phyloP scores from a whole-genome alignment of 441 rosid genomes.

The Lagerstroemia fauriei region DNA sequence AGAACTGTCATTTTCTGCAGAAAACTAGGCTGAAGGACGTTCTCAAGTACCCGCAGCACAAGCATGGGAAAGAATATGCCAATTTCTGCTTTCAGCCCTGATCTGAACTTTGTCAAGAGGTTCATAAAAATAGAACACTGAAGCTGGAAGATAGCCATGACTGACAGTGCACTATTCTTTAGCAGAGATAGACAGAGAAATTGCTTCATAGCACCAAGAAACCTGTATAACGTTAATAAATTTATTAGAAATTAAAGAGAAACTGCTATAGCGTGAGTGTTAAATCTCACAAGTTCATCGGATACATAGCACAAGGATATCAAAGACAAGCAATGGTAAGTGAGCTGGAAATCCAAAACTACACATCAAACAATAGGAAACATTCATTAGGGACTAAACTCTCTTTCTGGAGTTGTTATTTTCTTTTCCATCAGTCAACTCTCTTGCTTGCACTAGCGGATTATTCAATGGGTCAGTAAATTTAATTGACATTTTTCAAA shows the following conservation, averaged over 20 bases:
- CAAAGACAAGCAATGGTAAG: background rate
- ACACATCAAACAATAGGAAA: background rate
- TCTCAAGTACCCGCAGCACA: constrained; percentile 91
- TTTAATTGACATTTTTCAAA: background rate
- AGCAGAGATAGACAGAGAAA: constrained; percentile 85
- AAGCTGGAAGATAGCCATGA: constrained; percentile 95
- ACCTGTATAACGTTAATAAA: constrained; percentile 53
- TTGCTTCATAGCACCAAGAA: constrained; percentile 82
- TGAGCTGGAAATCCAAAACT: background rate
- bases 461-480: background rate
- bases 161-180: constrained; percentile 92
- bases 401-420: background rate
- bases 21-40: constrained; percentile 96
- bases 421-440: background rate
- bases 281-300: background rate
- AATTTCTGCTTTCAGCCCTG: constrained; percentile 83
- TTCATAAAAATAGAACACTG: constrained; percentile 83
- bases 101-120: constrained; percentile 73
- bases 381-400: background rate
- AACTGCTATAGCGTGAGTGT: background rate
- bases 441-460: background rate
- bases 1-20: constrained; percentile 95
- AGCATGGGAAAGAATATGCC: constrained; percentile 98
- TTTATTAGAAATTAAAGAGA: constrained; percentile 16
- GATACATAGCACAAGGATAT: background rate